Conservation (phyloP, 495 filamentous ascomycete species). For the Hapsidospora chrysogenum region DNA sequence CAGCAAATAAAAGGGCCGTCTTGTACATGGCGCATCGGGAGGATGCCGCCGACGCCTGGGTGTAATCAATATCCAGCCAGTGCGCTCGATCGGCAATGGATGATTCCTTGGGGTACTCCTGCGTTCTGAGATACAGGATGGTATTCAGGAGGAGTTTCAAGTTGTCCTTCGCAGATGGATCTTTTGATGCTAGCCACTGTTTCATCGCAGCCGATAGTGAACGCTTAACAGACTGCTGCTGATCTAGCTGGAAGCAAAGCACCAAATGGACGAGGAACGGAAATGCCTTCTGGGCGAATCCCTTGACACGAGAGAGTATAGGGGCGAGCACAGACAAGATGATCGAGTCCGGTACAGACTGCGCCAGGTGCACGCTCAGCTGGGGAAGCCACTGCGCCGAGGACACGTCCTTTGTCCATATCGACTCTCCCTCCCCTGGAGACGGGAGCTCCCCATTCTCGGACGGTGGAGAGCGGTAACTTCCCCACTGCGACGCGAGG, state of each 20-base stretch:
- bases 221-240: slow-evolving; percentile 27
- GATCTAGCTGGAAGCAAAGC: slow-evolving; percentile 35
- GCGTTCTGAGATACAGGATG: slow-evolving; percentile 77
- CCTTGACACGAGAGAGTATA: slow-evolving; percentile 42
- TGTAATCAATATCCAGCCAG: slow-evolving; percentile 76
- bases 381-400: slow-evolving; percentile 44
- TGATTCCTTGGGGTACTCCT: slow-evolving; percentile 52
- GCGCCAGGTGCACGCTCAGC: slow-evolving; percentile 42
- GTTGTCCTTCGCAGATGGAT: slow-evolving; percentile 25
- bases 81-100: slow-evolving; percentile 61
- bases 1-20: slow-evolving; percentile 68
- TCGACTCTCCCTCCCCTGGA: too few relatives aligned
- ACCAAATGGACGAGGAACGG: slow-evolving; percentile 71
- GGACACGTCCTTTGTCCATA: background rate
- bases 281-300: slow-evolving; percentile 52
- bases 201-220: slow-evolving; percentile 30
- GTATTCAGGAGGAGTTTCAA: slow-evolving; percentile 51
- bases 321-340: slow-evolving; percentile 48
- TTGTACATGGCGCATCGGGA: slow-evolving; percentile 69
- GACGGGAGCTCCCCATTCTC: slow-evolving; percentile 10
- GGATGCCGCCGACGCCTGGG: slow-evolving; percentile 59
- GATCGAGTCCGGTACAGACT: slow-evolving; percentile 40
- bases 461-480: slow-evolving; percentile 28
- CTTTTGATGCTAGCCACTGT: slow-evolving; percentile 28
- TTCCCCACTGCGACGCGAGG: slow-evolving; percentile 29